Evolutionary conservation across 1,284 basidiomycete species (phyloP).

Genomic region (Athelia psychrophila): DNA sequence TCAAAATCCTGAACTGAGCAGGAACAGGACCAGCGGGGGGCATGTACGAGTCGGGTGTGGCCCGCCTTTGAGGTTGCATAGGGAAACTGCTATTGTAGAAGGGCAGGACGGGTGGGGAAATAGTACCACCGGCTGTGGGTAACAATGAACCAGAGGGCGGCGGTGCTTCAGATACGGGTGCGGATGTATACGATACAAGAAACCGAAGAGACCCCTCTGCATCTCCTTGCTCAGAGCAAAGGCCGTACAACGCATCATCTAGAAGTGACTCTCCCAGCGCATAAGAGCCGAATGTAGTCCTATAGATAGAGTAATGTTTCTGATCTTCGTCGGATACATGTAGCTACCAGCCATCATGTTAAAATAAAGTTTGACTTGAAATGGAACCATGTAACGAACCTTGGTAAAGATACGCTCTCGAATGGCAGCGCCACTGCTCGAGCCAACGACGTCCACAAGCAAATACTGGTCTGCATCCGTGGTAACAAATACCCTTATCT

Average conservation of each 20-base stretch:
- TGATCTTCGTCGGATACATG: conserved; percentile 67
- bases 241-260: conserved; percentile 64
- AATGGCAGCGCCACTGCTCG: conserved; percentile 69
- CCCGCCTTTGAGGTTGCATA: conserved; percentile 40
- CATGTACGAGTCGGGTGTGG: conserved; percentile 21
- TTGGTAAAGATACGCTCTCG: conserved; percentile 84
- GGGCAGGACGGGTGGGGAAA: conserved; percentile 54
- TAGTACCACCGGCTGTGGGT: conserved; percentile 41
- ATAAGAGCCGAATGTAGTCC: conserved; percentile 78
- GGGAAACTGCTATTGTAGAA: conserved; percentile 34
- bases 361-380: conserved; percentile 1
- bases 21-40: conserved; percentile 39
- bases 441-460: conserved; percentile 75
- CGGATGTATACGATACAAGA: conserved; percentile 39
- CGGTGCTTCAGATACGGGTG: conserved; percentile 20
- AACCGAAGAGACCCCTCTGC: conserved; percentile 78
- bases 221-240: conserved; percentile 76
- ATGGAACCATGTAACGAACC: conserved; percentile 39
- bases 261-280: conserved; percentile 70
- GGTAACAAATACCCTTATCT: conserved; percentile 66
- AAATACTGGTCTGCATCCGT: conserved; percentile 79
- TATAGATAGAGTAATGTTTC: conserved; percentile 74
- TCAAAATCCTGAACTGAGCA: conserved; percentile 45
- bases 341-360: conserved; percentile 1
- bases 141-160: conserved; percentile 46